phyloP scores from a whole-genome alignment of 441 rosid genomes.

The Theobroma grandiflorum region DNA sequence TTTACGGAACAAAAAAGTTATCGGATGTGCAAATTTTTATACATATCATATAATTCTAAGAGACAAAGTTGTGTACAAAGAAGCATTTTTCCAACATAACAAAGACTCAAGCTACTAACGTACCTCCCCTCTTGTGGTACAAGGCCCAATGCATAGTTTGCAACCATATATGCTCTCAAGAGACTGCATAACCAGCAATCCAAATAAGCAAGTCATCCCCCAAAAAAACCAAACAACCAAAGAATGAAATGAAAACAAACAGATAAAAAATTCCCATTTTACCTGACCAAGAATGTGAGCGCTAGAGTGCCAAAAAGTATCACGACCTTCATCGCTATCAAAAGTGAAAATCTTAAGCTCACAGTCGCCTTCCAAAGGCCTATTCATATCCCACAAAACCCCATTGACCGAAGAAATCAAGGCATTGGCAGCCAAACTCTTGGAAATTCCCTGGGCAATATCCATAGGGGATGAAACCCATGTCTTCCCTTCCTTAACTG shows the following conservation, averaged over 20 bases:
- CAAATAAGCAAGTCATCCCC: conserved; percentile 13
- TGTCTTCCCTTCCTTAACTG: conserved; percentile 81
- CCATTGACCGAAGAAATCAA: conserved; percentile 82
- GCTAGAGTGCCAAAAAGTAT: conserved; percentile 98
- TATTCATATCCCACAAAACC: conserved; percentile 84
- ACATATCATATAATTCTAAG: background rate
- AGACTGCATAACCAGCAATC: conserved; percentile 55
- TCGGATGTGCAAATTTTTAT: background rate
- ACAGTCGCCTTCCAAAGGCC: conserved; percentile 85
- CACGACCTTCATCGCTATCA: conserved; percentile 87
- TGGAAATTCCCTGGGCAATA: conserved; percentile 70
- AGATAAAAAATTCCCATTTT: background rate
- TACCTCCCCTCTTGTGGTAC: conserved; percentile 99
- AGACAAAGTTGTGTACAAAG: background rate
- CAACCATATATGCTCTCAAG: conserved; percentile 89
- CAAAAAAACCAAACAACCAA: background rate
- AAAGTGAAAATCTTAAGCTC: conserved; percentile 78
- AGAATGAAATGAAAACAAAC: conserved; percentile 12
- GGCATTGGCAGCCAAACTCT: conserved; percentile 74
- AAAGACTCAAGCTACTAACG: background rate
- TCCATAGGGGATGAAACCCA: conserved; percentile 90
- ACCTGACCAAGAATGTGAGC: conserved; percentile 99
- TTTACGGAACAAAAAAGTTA: background rate
- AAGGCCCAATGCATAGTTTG: conserved; percentile 96
- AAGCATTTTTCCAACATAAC: background rate